Evolutionary conservation across 164 flowering plant genomes (phyloP).

Genomic region (Santalum album): DNA sequence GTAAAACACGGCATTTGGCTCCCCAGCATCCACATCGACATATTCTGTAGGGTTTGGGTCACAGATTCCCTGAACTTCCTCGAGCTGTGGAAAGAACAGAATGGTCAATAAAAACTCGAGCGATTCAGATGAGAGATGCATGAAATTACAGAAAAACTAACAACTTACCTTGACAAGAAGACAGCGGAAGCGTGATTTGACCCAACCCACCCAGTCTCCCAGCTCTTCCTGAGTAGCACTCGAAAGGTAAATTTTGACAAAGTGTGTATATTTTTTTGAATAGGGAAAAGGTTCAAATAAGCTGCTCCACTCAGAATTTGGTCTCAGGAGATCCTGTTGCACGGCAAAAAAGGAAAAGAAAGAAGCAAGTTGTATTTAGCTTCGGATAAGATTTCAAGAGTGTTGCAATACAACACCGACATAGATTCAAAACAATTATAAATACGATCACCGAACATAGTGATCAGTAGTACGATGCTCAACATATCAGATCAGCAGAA

Average conservation of each 20-base stretch:
- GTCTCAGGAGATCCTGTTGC: constrained; percentile 29
- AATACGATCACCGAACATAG: background rate
- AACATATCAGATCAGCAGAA: background rate
- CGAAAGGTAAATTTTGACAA: constrained; percentile 38
- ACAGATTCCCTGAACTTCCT: constrained; percentile 36
- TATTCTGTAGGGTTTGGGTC: constrained; percentile 56
- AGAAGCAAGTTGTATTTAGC: no score
- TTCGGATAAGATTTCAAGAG: no score
- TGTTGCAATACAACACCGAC: no score
- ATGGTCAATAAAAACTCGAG: no score
- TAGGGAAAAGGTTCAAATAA: constrained; percentile 42
- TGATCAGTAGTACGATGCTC: no score
- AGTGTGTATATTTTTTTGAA: constrained; percentile 26
- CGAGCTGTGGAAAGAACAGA: constrained; percentile 26
- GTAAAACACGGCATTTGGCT: constrained; percentile 41
- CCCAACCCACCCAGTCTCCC: constrained; percentile 58
- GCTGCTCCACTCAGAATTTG: constrained; percentile 35
- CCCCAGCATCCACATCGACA: constrained; percentile 17
- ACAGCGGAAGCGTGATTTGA: constrained; percentile 46
- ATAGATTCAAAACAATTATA: background rate
- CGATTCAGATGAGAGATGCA: no score
- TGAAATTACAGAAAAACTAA: no score
- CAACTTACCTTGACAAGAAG: constrained; percentile 43
- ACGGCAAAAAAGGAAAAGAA: background rate
- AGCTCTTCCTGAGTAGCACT: constrained; percentile 26